Base-by-base conservation (phyloP, 1,139 yeast species). In the Geotrichum restrictum region DNA sequence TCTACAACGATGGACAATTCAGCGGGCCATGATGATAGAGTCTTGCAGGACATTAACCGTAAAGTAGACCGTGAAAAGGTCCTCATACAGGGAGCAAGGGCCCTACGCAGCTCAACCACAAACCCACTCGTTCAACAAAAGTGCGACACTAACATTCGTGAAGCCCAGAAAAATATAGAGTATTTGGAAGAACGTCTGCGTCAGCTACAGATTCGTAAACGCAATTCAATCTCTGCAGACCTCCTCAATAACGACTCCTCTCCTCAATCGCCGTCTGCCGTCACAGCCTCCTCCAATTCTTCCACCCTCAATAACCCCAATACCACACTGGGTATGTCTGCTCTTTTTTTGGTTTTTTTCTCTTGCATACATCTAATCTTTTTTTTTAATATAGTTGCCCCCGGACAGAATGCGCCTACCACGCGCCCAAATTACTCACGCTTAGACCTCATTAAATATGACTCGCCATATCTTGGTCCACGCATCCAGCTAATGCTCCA, bases 381-480 rank as follows among this genome's bases (percentile, higher is more conserved):
- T 10, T 27, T 40, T 37, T 16, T 16, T n/a, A 41, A 38, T 14
- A 8, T 19, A 19, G 50, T 14, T 19, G 24, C 52, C n/a, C 37
- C 45, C 19, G 45, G 22, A 6, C 32, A 41, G 18, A 7, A 22
- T 5, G 16, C 40, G 7, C 36, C 52, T 5, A 21, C 49, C 7
- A 21, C 36, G 11, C 48, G 67, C 37, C 63, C 63, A 14, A 68
- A 67, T 56, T 64, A 60, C 58, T 64, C 72, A 42, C 63, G 74
- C 32, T 61, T 91, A 62, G 98, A 93, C 67, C 74, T 93, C 56
- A 79, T 88, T 67, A 89, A 89, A 63, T 89, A 88, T 66, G 97
- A 93, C 63, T 88, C 96, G 61, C 96, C 97, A 0, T 87, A 95
- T 1, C 74, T 93, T 62, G 96, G 97, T n/a, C 96, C 93, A 63